phyloP scores from a whole-genome alignment of 2,329 filamentous ascomycete genomes.

The Acrocalymma vagum region DNA sequence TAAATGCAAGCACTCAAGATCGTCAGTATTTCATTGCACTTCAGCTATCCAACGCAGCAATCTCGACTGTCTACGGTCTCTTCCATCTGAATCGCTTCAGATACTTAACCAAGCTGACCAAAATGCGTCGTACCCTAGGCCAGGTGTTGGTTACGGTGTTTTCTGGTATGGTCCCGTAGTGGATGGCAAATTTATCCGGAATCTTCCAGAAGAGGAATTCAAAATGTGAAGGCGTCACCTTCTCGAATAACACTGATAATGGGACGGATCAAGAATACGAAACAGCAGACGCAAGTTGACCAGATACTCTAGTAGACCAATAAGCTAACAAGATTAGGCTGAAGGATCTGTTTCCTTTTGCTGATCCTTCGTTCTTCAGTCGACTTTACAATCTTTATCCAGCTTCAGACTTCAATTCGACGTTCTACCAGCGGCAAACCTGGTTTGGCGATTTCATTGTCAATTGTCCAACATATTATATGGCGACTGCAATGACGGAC shows the following conservation, averaged over 20 bases:
- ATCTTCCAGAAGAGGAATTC: constrained; percentile 43
- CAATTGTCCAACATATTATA: constrained; percentile 44
- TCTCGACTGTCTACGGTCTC: constrained; percentile 34
- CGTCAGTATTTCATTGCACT: constrained; percentile 35
- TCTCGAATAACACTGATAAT: too few species aligned
- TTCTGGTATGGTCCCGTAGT: constrained; percentile 48
- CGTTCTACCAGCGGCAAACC: constrained; percentile 46
- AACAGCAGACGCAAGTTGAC: too few species aligned
- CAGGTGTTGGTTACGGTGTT: constrained; percentile 38
- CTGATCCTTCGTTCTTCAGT: constrained; percentile 41
- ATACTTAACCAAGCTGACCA: constrained; percentile 28
- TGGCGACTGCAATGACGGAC: too few species aligned
- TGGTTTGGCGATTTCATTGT: constrained; percentile 51
- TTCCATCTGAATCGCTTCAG: constrained; percentile 15
- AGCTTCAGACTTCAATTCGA: constrained; percentile 39
- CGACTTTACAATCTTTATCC: constrained; percentile 48
- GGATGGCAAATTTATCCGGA: constrained; percentile 41
- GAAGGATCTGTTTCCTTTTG: constrained; percentile 47
- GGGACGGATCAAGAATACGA: too few species aligned
- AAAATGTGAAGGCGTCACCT: constrained; percentile 38
- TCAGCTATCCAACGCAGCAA: constrained; percentile 35
- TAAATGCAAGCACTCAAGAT: constrained; percentile 35
- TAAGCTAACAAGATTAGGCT: too few species aligned
- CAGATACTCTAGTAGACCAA: too few species aligned
- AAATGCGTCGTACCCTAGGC: constrained; percentile 20